Base-by-base conservation (phyloP, 2,329 filamentous ascomycete species). In the Colletotrichum sp. region DNA sequence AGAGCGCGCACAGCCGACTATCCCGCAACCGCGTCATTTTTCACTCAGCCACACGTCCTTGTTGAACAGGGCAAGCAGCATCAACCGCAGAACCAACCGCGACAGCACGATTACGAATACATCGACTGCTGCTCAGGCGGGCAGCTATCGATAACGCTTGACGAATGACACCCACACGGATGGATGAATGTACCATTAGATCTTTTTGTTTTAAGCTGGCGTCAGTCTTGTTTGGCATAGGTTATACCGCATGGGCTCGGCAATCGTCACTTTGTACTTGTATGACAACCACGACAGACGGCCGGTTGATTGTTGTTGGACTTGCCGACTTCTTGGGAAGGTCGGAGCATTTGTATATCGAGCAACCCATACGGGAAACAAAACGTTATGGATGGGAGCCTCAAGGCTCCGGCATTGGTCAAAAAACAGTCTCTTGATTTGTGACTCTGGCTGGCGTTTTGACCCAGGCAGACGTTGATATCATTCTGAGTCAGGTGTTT, bases 31-130 rank as follows among this genome's bases (percentile, higher is more conserved):
- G 76, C 85, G 89, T 22, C 87, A 88, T 49, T 83, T 87, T 71
- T 87, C 89, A 1, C 81, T 89, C 30, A 85, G 86, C 16, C 87
- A 87, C 69, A 83, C 83, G 16, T 81, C 85, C 8, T 79, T 87
- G 75, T 81, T 89, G 44, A 85, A 83, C 74, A 86, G 90, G 72
- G 84, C 85, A 7, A 85, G 84, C 76, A 92, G 88, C 79, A 81
- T 90, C 70, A 87, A 84, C 77, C 82, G 87, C 78, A 81, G 85
- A 69, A 81, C 83, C 27, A 86, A 86, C 67, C 86, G 89, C 69
- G 87, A 88, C 71, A 87, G 86, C 78, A 84, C 83, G 71, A 84
- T 87, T 74, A 82, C 83, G 39, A 84, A 80, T 77, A 79, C 85
- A 57, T 86, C 88, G 34, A 83, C 85, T 22, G 83, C 86, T 72